phyloP scores from a whole-genome alignment of 768 basidiomycete genomes.

The Pulveroboletus sp. region DNA sequence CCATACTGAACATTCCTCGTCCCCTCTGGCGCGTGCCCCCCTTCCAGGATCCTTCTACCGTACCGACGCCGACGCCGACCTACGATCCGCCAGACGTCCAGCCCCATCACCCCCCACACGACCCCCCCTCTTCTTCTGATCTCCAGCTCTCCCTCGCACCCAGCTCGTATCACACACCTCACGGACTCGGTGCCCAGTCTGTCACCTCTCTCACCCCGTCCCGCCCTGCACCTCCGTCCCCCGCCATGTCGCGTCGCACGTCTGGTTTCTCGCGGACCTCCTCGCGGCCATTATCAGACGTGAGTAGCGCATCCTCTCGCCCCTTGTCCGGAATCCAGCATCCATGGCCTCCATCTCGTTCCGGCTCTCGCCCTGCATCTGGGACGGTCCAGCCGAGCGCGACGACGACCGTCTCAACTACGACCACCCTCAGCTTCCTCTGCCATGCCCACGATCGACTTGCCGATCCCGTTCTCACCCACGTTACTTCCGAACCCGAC shows the following conservation, averaged over 20 bases:
- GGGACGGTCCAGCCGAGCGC: background rate
- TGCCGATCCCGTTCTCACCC: background rate
- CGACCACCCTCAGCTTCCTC: background rate
- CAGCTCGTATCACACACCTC: constrained; percentile 2
- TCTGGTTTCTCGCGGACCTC: constrained; percentile 30
- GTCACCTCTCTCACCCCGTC: constrained; percentile 38
- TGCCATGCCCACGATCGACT: background rate
- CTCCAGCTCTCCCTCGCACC: constrained; percentile 3
- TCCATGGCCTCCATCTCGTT: constrained; percentile 12
- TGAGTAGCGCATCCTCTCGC: constrained; percentile 19
- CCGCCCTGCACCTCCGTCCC: constrained; percentile 60
- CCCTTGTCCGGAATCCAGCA: constrained; percentile 8
- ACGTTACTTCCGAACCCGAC: background rate
- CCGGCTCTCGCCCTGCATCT: background rate
- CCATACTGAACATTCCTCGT: constrained; percentile 28
- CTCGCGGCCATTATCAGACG: constrained; percentile 21
- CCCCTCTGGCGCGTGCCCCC: constrained; percentile 23
- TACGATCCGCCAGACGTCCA: constrained; percentile 26
- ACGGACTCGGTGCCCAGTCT: constrained; percentile 24
- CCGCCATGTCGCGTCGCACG: constrained; percentile 42
- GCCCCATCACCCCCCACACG: background rate
- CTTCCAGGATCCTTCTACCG: constrained; percentile 32
- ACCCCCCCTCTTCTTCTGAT: background rate
- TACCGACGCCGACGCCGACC: background rate
- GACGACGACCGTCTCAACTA: background rate